Conservation (phyloP, 345 rosid genomes). For the Aquilaria malaccensis region DNA sequence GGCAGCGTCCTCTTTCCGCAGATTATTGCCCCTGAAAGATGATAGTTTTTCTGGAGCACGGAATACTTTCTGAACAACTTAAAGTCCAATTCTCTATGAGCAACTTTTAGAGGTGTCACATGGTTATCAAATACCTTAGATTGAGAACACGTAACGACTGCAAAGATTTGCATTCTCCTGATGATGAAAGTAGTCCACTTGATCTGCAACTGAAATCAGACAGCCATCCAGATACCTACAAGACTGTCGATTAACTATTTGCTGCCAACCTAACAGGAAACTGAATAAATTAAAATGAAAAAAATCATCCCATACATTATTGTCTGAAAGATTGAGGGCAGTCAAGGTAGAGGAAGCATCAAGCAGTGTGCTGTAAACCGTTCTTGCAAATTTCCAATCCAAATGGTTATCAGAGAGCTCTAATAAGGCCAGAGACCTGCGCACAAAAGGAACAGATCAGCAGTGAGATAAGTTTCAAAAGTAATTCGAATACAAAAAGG, state of each 20-base stretch:
- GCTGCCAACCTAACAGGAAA: constrained; percentile 9
- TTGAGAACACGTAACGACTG: constrained; percentile 53
- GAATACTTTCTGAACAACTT: background rate
- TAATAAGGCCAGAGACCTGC: constrained; percentile 65
- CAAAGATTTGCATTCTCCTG: constrained; percentile 38
- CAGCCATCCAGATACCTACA: constrained; percentile 84
- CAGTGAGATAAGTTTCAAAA: too few species aligned
- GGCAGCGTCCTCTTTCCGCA: constrained; percentile 49
- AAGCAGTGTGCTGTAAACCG: constrained; percentile 48
- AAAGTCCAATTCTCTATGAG: constrained; percentile 1
- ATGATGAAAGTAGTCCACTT: constrained; percentile 17
- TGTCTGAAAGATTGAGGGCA: constrained; percentile 76
- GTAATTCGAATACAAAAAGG: too few species aligned
- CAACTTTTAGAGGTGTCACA: background rate
- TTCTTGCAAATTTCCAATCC: constrained; percentile 34
- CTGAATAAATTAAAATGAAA: constrained; percentile 6
- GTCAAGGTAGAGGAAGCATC: constrained; percentile 48
- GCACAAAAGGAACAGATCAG: constrained; percentile 3
- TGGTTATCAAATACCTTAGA: constrained; percentile 42
- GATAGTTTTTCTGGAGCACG: constrained; percentile 13
- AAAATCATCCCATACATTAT: constrained; percentile 41
- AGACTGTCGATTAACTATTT: constrained; percentile 6
- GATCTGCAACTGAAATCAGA: constrained; percentile 44
- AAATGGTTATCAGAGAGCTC: constrained; percentile 47
- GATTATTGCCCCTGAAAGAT: constrained; percentile 62